Evolutionary conservation across 179 eudicot species (phyloP).

Genomic region (Vitellaria paradoxa): DNA sequence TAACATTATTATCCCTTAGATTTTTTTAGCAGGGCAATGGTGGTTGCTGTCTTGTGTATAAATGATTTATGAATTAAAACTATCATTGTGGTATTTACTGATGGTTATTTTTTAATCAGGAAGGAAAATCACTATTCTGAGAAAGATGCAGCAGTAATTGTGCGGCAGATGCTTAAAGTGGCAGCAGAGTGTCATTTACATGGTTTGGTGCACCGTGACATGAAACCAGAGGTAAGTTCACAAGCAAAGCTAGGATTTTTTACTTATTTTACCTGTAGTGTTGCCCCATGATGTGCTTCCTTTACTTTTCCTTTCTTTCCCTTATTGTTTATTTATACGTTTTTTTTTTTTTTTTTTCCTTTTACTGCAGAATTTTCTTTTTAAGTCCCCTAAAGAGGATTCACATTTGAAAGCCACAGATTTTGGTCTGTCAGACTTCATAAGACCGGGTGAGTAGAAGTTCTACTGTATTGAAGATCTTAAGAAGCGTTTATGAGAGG

Average conservation of each 20-base stretch:
- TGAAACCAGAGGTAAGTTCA: slow-evolving; percentile 88
- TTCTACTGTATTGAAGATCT: not conserved
- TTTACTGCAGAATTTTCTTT: slow-evolving; percentile 75
- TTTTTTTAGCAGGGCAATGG: slow-evolving; percentile 5
- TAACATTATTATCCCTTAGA: not conserved
- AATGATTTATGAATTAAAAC: not conserved
- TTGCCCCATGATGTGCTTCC: slow-evolving; percentile 12
- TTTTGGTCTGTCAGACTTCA: slow-evolving; percentile 95
- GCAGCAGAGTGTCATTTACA: slow-evolving; percentile 98
- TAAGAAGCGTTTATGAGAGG: not conserved
- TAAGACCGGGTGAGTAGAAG: slow-evolving; percentile 67
- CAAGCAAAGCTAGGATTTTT: not conserved
- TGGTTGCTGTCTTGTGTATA: not conserved
- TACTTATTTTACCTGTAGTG: not conserved
- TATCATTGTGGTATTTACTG: slow-evolving; percentile 11
- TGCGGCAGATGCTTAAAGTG: slow-evolving; percentile 96
- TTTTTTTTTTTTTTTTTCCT: not conserved
- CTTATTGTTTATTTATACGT: not conserved
- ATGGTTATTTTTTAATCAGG: slow-evolving; percentile 37
- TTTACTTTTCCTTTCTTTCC: not conserved
- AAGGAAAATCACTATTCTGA: slow-evolving; percentile 92
- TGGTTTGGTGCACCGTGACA: slow-evolving; percentile 97
- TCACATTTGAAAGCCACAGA: slow-evolving; percentile 91
- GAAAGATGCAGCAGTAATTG: slow-evolving; percentile 92
- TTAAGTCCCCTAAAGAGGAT: slow-evolving; percentile 82